Conservation (phyloP, 192 early-diverging fungal genomes). For the Funneliformis mosseae region DNA sequence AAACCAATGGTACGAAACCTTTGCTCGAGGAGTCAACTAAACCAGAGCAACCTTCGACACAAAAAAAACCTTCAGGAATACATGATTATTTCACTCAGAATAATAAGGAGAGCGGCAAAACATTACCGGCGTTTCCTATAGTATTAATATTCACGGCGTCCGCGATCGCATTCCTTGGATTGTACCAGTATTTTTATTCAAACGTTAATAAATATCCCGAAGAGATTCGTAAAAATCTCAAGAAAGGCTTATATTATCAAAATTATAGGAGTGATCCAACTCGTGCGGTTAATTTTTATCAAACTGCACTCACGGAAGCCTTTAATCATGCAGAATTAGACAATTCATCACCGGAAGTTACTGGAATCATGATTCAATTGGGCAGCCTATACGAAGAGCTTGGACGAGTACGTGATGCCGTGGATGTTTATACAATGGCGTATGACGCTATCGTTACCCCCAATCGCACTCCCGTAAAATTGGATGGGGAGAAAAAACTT, state of each 20-base stretch:
- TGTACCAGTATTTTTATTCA: conserved; percentile 56
- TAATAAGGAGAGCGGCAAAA: neutral
- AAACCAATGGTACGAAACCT: neutral
- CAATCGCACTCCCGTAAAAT: conserved; percentile 21
- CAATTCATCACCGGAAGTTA: conserved; percentile 51
- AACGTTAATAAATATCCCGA: conserved; percentile 57
- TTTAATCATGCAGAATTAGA: conserved; percentile 46
- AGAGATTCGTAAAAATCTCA: conserved; percentile 50
- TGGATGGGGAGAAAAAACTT: conserved; percentile 45
- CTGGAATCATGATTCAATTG: conserved; percentile 62
- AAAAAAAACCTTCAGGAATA: neutral
- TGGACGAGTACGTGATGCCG: conserved; percentile 48
- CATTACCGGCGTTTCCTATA: conserved; percentile 43
- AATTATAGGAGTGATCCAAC: conserved; percentile 51
- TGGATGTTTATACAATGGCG: conserved; percentile 48
- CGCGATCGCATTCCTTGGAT: conserved; percentile 42
- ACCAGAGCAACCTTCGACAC: neutral
- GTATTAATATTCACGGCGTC: conserved; percentile 44
- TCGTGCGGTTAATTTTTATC: conserved; percentile 49
- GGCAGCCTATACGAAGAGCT: conserved; percentile 51
- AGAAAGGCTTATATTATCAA: conserved; percentile 58
- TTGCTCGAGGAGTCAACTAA: neutral
- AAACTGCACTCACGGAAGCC: conserved; percentile 48
- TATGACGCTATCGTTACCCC: conserved; percentile 42
- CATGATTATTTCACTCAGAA: neutral